These are phyloP conservation scores for Sphagnum magellanicum DNA, from an alignment of 228 moss, liverwort and hornwort species.

Conservation along the genomic window DNA sequence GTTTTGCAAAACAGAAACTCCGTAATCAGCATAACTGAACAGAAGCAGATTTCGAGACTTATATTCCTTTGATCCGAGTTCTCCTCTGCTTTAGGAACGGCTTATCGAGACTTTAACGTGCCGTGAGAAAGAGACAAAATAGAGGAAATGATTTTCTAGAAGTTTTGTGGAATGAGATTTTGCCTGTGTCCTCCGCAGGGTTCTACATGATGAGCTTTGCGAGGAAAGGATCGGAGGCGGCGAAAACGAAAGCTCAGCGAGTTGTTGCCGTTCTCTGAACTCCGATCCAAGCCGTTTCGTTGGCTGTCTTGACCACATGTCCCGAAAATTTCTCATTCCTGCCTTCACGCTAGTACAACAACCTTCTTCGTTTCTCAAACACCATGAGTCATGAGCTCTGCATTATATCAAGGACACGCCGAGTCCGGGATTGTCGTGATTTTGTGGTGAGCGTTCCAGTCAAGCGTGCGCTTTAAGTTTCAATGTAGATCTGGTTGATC, in stretches of 20 bases:
- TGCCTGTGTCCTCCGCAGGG: conserved; percentile 31
- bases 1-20: conserved; percentile 1
- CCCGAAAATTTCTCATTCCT: conserved; percentile 24
- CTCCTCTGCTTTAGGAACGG: neutral
- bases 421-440: too few relatives aligned
- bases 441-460: too few relatives aligned
- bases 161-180: too few relatives aligned
- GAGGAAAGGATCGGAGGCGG: conserved; percentile 14
- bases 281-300: conserved; percentile 30
- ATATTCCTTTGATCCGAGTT: neutral
- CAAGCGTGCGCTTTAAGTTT: too few relatives aligned
- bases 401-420: neutral
- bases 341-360: conserved; percentile 5
- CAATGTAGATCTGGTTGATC: too few relatives aligned
- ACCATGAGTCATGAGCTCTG: neutral
- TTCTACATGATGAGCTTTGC: conserved; percentile 23
- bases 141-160: too few relatives aligned
- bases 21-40: neutral
- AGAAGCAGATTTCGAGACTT: neutral
- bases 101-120: neutral
- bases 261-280: conserved; percentile 15
- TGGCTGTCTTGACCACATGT: conserved; percentile 30
- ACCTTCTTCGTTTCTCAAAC: conserved; percentile 3
- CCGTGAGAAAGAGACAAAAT: conserved; percentile 1
- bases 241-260: conserved; percentile 24